phyloP scores from a whole-genome alignment of 2,329 filamentous ascomycete genomes.

The Ophiocordyceps camponoti-leonardi region DNA sequence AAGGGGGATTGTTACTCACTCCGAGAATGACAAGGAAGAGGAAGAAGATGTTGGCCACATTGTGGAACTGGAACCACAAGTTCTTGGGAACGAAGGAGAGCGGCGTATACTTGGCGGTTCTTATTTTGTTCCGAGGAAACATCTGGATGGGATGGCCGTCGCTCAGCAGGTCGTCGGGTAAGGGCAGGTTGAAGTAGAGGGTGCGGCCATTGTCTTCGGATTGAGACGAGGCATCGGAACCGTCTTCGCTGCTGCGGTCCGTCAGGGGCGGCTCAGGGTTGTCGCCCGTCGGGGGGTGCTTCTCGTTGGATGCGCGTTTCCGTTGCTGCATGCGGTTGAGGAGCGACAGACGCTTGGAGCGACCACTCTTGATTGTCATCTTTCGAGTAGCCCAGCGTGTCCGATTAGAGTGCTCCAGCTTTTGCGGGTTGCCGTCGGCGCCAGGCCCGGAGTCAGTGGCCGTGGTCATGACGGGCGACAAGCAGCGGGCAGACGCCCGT shows the following conservation, averaged over 20 bases:
- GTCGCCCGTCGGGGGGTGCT: constrained; percentile 36
- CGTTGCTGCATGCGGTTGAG: constrained; percentile 58
- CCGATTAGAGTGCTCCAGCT: constrained; percentile 40
- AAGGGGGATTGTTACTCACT: constrained; percentile 43
- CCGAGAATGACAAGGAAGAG: constrained; percentile 86
- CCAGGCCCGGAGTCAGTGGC: constrained; percentile 6
- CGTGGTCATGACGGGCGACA: not conserved
- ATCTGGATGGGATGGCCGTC: constrained; percentile 54
- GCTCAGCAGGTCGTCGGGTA: constrained; percentile 59
- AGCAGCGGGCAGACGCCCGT: not conserved
- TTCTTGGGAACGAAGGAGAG: constrained; percentile 94
- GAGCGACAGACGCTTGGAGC: constrained; percentile 67
- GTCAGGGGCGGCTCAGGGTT: constrained; percentile 10
- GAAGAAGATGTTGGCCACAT: constrained; percentile 97
- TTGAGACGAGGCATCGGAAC: constrained; percentile 17
- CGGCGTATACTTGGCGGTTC: constrained; percentile 93
- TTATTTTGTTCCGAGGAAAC: constrained; percentile 87
- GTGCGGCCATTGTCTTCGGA: constrained; percentile 29
- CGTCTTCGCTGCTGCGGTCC: constrained; percentile 12
- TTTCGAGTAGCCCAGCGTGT: constrained; percentile 95
- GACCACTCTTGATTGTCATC: constrained; percentile 56
- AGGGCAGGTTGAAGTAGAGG: constrained; percentile 72
- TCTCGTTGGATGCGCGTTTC: constrained; percentile 44
- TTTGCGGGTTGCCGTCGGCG: constrained; percentile 6
- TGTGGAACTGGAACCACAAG: constrained; percentile 94